Base-by-base conservation (phyloP, 257 asterid species). In the Voacanga thouarsii region DNA sequence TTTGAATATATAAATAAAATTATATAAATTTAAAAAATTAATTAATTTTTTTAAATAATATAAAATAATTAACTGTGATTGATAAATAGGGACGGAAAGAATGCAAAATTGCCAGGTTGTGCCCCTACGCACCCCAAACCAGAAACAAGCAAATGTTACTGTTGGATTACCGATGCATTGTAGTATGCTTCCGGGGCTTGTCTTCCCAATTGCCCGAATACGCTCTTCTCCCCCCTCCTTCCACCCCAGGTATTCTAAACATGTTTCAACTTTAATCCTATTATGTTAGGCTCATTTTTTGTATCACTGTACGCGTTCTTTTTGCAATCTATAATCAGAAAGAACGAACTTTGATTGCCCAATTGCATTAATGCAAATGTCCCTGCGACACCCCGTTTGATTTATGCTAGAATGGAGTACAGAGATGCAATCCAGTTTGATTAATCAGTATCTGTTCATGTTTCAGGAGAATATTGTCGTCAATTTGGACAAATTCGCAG, bases 161-260 rank as follows among this genome's bases (percentile, higher is more conserved):
- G 72, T 15, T 78, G 23, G 74, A 23, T 26, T 21, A 21, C 75
- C 61, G n/a, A 64, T 61, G 74, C 39, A 70, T 63, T 66, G n/a
- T 28, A n/a, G 85, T 1, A 84, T 86, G 86, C 78, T 75, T 44
- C 75, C 28, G 57, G 59, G 79, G 69, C 56, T 57, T 30, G 33
- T 76, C 39, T 51, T 37, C 23, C 71, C 90, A 67, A 63, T 85
- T 84, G 69, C 89, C 57, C 80, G 80, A 83, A 69, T 43, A 15
- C 59, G 79, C 56, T 57, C 47, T 53, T 74, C 77, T 24, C 57
- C 70, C 1, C 45, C 26, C 80, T 75, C 28, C 57, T 57, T 30
- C 71, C 59, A 41, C 72, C 63, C 65, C 79, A 77, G 88, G 84
- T 85, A 45, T 49, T 41, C 78, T 50, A 45, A 3, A 49, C 77